Base-by-base conservation (phyloP, 768 basidiomycete genomes). In the Lentinus brumalis region DNA sequence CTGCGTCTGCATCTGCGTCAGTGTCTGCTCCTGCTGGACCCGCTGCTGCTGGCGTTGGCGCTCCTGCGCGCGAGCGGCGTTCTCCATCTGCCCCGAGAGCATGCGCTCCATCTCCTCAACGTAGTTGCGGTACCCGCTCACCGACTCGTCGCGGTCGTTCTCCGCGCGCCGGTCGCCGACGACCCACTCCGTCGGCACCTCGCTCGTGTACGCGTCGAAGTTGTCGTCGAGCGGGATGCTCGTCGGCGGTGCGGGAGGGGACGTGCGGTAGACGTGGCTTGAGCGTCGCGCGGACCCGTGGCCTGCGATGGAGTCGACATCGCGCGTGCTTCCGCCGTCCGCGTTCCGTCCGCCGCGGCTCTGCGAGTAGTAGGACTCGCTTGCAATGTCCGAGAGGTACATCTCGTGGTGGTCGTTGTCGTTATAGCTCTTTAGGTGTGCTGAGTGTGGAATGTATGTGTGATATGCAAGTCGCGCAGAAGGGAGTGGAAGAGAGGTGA, bases 51-150 rank as follows among this genome's bases (percentile, higher is more conserved):
- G 39, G 35, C 53, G 57, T 26, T 62, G 50, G 41, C 62, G 53
- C 53, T 63, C 62, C 53, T 63, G 62, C 50, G 57, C 47, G 18
- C 57, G 62, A 10, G 62, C 62, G 18, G 52, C 57, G 50, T 49
- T 63, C 53, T 63, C 62, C 54, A 59, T 57, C 58, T 66, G 68
- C 45, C 64, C 65, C 18, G 56, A 55, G 55, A 70, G 65, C 68
- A 70, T 70, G 53, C 67, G 63, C 64, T 72, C 71, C 67, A 72
- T 72, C 60, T 72, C 71, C 50, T 60, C 59, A 21, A 72, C 69
- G 62, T 69, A 72, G 66, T 70, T 70, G 50, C 63, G 65, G 56
- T 72, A 72, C 42, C 71, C 71, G 57, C 62, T 69, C 51, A 72
- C 62, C 46, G 66, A 68, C 50, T 70, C 68, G 40, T 69, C 53